Evolutionary conservation across 495 filamentous ascomycete genomes (phyloP).

Genomic region (Geopyxis carbonaria): DNA sequence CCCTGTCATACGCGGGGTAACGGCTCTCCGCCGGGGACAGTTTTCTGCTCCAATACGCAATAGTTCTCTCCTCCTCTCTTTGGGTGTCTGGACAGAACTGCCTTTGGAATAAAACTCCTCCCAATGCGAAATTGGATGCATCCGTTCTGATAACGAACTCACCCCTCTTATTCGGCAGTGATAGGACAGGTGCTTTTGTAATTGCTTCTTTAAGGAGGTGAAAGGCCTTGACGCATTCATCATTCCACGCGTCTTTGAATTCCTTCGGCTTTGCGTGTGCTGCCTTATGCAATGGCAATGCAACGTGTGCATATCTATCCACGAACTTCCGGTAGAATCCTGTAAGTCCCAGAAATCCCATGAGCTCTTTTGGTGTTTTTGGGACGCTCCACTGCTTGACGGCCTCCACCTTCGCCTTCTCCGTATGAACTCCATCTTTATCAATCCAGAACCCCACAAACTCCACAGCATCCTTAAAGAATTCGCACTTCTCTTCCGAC

Average conservation of each 20-base stretch:
- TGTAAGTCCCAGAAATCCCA: neutral
- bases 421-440: neutral
- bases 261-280: neutral
- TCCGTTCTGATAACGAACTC: conserved; percentile 1
- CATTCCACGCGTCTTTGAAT: neutral
- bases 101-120: neutral
- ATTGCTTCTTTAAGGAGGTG: neutral
- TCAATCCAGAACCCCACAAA: conserved; percentile 25
- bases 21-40: neutral
- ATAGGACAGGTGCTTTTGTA: neutral
- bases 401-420: neutral
- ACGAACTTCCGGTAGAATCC: conserved; percentile 1
- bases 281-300: neutral
- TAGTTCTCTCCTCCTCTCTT: neutral
- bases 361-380: neutral
- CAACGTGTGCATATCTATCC: neutral
- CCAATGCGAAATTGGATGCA: neutral
- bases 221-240: too few species aligned
- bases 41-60: conserved; percentile 8
- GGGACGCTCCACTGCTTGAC: neutral
- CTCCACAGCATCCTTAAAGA: conserved; percentile 20
- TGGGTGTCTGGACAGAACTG: neutral
- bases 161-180: neutral
- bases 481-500: conserved; percentile 25
- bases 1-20: conserved; percentile 2